Evolutionary conservation across 805 yeast species (phyloP).

Genomic region (Monosporozyma aerobia): DNA sequence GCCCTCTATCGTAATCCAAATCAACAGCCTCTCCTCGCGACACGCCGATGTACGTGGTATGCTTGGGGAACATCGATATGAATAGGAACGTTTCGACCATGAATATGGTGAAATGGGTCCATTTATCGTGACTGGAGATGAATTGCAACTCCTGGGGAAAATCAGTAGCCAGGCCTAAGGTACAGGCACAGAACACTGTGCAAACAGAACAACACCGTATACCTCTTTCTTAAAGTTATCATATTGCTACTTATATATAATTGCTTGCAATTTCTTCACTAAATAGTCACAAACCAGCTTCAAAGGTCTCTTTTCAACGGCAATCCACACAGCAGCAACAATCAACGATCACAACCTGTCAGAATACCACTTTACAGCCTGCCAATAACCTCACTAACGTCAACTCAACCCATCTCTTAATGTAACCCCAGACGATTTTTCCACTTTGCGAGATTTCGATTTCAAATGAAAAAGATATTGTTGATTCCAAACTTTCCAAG

Average conservation of each 20-base stretch:
- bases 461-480: too few species aligned
- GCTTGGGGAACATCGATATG: constrained; percentile 32
- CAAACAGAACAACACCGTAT: constrained; percentile 9
- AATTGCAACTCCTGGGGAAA: constrained; percentile 18
- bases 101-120: constrained; percentile 41
- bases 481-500: too few species aligned
- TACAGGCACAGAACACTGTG: constrained; percentile 15
- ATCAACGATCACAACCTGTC: too few species aligned
- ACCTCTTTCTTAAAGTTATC: constrained; percentile 9
- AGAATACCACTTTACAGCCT: too few species aligned
- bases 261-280: too few species aligned
- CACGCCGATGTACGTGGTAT: background rate
- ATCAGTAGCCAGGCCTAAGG: constrained; percentile 30
- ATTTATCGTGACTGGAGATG: constrained; percentile 41
- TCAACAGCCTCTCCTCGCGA: background rate
- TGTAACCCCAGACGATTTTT: background rate
- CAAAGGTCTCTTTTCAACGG: too few species aligned
- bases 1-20: background rate
- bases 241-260: background rate
- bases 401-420: background rate
- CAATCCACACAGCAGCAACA: too few species aligned
- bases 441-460: background rate
- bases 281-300: too few species aligned
- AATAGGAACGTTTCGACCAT: constrained; percentile 40
- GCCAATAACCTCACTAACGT: too few species aligned